Evolutionary conservation across 306 rosid species (phyloP), one percentile per base, ranked within the genome.

Genomic region (Sophora flavescens): DNA sequence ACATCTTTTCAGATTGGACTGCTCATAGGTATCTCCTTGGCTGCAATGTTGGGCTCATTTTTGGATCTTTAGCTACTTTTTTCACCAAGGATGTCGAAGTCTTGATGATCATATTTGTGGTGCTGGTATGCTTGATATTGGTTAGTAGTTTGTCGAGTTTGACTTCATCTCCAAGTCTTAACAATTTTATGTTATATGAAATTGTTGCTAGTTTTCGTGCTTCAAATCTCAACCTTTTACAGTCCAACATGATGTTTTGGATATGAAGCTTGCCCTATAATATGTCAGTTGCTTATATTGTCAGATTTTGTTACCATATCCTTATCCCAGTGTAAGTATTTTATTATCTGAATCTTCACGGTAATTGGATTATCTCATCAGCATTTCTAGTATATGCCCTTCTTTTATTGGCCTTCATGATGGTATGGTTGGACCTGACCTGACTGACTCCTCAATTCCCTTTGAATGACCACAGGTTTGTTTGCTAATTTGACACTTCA

Each of bases 11-110:
- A 88, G 89, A 70, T 86, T 62, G 86, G 83, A 76, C 75, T 88
- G 81, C 30, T 86, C 58, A 69, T 84, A 2, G 89, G 88, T 41
- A 36, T 83, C 36, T 50, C 73, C 78, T 77, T 84, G 84, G 41
- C 82, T 86, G 86, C 78, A 44, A 80, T 90, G 73, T 75, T 84
- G 50, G 85, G 84, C 56, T 18, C 81, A 68, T 86, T 89, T 87
- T 90, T 73, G 82, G 89, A 72, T 86, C 89, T 45, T 70, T 90
- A 62, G 86, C 89, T 51, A 82, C 84, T 22, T 54, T 84, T 75
- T 84, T 87, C 84, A 87, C 88, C 42, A 86, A 69, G 73, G 90
- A 87, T 84, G 77, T 86, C 32, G 86, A 82, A 48, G 90, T 86
- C 13, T 78, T 33, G 78, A 78, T 86, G 79, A 84, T 87, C 57